Percentiles rank a stretch among this genome's conserved stretches.
Conservation (phyloP, 139 green algal species). For the Prasinococcaceae sp. region DNA sequence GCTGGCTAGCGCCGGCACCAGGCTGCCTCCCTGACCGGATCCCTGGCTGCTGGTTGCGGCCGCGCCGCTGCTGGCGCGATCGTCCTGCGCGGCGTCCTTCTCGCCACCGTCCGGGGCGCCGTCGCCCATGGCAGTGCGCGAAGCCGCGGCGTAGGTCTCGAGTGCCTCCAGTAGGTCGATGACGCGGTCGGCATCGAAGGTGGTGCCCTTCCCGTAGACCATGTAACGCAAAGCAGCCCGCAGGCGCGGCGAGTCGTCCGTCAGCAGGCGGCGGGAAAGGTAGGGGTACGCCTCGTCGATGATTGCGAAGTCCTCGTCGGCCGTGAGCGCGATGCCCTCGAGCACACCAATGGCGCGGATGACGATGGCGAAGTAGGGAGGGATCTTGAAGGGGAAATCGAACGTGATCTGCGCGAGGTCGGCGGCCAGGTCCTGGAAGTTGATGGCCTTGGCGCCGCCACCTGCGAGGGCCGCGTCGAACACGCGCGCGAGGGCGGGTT, state of each 20-base stretch:
- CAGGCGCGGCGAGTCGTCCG: slow-evolving; percentile 72
- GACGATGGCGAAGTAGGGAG: slow-evolving; percentile 85
- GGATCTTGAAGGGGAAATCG: slow-evolving; percentile 86
- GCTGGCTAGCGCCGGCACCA: too few species aligned
- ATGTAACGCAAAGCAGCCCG: slow-evolving; percentile 64
- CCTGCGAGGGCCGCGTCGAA: slow-evolving; percentile 35
- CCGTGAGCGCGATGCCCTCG: slow-evolving; percentile 69
- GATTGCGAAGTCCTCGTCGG: slow-evolving; percentile 85
- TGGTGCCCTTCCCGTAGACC: slow-evolving; percentile 49
- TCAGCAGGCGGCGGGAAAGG: slow-evolving; percentile 72
- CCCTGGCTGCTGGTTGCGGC: too few species aligned
- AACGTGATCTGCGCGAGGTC: slow-evolving; percentile 98
- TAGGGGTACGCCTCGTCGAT: slow-evolving; percentile 98
- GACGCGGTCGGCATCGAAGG: slow-evolving; percentile 61
- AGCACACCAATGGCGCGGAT: slow-evolving; percentile 74
- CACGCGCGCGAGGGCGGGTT: slow-evolving; percentile 43
- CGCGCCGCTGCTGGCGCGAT: too few species aligned
- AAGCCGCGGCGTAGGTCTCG: slow-evolving; percentile 64
- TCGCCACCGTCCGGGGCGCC: too few species aligned
- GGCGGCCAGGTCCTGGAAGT: slow-evolving; percentile 71
- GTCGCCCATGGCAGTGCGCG: slow-evolving; percentile 4
- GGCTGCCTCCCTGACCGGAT: too few species aligned
- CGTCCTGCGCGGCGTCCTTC: slow-evolving; percentile 21
- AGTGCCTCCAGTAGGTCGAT: slow-evolving; percentile 94
- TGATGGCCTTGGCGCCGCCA: slow-evolving; percentile 42